Conservation (phyloP, 805 yeast species). For the Ogataea pini region DNA sequence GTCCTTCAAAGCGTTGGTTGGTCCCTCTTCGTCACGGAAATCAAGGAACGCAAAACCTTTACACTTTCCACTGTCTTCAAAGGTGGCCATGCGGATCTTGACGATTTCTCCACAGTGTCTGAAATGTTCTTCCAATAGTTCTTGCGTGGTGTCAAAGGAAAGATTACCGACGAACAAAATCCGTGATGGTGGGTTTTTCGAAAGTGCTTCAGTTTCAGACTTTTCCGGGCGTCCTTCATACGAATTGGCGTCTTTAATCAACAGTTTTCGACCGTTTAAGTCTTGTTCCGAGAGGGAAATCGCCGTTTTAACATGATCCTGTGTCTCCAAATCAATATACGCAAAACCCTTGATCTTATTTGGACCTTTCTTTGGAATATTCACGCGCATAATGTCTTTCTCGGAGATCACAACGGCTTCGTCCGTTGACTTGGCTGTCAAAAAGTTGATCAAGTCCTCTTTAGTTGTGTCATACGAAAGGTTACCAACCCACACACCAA, state of each 20-base stretch:
- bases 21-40: slow-evolving; percentile 76
- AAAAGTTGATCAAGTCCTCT: slow-evolving; percentile 68
- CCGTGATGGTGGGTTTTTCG: slow-evolving; percentile 85
- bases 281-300: slow-evolving; percentile 68
- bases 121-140: slow-evolving; percentile 74
- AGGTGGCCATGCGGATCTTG: slow-evolving; percentile 94
- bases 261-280: slow-evolving; percentile 80
- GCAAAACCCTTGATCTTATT: slow-evolving; percentile 84
- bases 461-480: slow-evolving; percentile 79
- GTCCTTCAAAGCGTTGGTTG: slow-evolving; percentile 79
- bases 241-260: slow-evolving; percentile 78
- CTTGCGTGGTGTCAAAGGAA: slow-evolving; percentile 88
- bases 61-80: slow-evolving; percentile 93
- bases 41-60: slow-evolving; percentile 95
- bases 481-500: slow-evolving; percentile 95
- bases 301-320: slow-evolving; percentile 60
- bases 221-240: slow-evolving; percentile 83
- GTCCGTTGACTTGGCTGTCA: slow-evolving; percentile 58
- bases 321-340: slow-evolving; percentile 74
- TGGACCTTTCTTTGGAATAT: slow-evolving; percentile 72
- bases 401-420: slow-evolving; percentile 45
- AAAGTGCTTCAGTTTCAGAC: slow-evolving; percentile 44
- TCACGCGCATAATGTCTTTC: slow-evolving; percentile 68
- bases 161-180: slow-evolving; percentile 91
- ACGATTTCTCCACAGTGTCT: slow-evolving; percentile 88